Conservation (phyloP, 73 alveolate species). For the Paramecium tetraurelia region DNA sequence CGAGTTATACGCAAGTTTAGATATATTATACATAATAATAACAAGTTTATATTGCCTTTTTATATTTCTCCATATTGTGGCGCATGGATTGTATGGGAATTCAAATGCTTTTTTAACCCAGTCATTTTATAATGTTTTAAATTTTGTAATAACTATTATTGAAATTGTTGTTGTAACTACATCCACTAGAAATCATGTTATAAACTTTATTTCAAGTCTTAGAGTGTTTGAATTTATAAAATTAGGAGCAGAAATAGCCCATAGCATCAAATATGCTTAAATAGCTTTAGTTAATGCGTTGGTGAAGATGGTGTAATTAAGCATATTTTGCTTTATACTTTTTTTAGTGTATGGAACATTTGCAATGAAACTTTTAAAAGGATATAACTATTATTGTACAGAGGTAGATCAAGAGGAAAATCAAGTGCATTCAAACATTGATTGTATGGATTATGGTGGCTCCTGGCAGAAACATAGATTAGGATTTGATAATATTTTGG, state of each 20-base stretch:
- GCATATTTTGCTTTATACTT: background rate
- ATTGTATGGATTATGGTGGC: constrained; percentile 60
- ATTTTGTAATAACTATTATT: background rate
- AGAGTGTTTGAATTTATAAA: constrained; percentile 3
- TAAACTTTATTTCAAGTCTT: background rate
- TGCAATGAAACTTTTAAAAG: constrained; percentile 52
- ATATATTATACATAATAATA: background rate
- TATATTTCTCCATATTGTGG: background rate
- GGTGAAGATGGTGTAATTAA: constrained; percentile 11
- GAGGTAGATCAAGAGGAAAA: background rate
- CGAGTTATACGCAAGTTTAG: background rate
- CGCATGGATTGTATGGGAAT: background rate
- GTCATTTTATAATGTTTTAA: background rate
- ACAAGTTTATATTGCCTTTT: background rate
- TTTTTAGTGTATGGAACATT: constrained; percentile 41
- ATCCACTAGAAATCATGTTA: background rate
- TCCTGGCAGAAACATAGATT: constrained; percentile 46
- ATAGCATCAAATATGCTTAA: constrained; percentile 25
- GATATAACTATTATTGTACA: constrained; percentile 25
- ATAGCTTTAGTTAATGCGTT: background rate
- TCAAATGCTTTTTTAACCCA: background rate
- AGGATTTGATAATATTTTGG: constrained; percentile 44
- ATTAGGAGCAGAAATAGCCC: background rate
- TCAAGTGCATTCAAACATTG: background rate
- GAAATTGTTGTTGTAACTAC: background rate